Conservation (phyloP, 495 filamentous ascomycete species). For the Aspergillus egyptiacus region DNA sequence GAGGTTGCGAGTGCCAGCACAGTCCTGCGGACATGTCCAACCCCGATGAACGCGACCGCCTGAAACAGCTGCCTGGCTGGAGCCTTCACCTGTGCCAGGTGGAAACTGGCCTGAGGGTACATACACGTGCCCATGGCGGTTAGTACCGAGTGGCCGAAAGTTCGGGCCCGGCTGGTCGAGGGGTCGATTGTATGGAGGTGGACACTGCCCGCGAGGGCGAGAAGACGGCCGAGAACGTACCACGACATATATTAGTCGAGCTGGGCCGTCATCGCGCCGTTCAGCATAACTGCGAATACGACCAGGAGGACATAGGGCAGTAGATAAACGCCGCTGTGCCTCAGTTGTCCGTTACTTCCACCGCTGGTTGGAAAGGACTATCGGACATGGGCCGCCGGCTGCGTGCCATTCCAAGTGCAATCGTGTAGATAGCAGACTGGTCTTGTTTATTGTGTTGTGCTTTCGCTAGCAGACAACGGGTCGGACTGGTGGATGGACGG, state of each 20-base stretch:
- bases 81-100: slow-evolving; percentile 48
- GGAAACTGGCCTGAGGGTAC: slow-evolving; percentile 33
- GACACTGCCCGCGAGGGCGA: slow-evolving; percentile 37
- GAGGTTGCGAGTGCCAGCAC: slow-evolving; percentile 52
- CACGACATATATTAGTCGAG: slow-evolving; percentile 50
- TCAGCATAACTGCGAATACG: slow-evolving; percentile 31
- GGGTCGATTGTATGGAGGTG: slow-evolving; percentile 15
- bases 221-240: slow-evolving; percentile 42
- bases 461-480: no score
- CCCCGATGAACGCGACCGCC: slow-evolving; percentile 48
- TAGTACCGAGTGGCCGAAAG: slow-evolving; percentile 1
- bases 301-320: slow-evolving; percentile 23
- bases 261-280: slow-evolving; percentile 42
- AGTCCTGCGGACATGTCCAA: slow-evolving; percentile 48
- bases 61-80: slow-evolving; percentile 29
- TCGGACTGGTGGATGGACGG: no score
- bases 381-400: no score
- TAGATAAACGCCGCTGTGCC: slow-evolving; percentile 37
- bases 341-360: no score
- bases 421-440: no score
- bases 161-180: neutral
- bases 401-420: no score
- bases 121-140: neutral
- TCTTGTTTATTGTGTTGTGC: no score
- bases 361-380: no score